Percentiles rank a stretch among this genome's conserved stretches.
These are phyloP conservation scores for Xylaria polymorpha DNA, from an alignment of 2,329 filamentous ascomycete genomes.

Conservation along the genomic window DNA sequence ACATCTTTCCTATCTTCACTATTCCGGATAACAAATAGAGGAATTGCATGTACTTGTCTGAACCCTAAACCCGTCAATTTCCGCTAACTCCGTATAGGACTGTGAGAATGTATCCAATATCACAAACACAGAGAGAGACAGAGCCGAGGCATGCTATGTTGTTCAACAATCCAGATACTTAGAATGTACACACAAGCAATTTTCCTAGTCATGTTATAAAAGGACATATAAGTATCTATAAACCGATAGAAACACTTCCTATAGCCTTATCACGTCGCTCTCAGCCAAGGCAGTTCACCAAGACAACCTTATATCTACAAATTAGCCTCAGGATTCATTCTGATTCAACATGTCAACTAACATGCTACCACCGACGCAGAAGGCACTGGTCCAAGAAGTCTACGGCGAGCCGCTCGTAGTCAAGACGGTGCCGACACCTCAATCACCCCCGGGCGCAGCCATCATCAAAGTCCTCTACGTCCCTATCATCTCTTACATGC, in stretches of 20 bases:
- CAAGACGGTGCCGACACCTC: conserved; percentile 18
- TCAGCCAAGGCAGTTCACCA: background rate
- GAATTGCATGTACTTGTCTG: background rate
- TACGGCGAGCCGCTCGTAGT: conserved; percentile 16
- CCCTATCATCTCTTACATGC: conserved; percentile 23
- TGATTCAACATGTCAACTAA: conserved; percentile 13
- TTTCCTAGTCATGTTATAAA: background rate
- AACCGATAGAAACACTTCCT: background rate
- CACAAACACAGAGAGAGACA: background rate
- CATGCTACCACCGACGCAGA: conserved; percentile 23
- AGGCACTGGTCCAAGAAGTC: conserved; percentile 24
- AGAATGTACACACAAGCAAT: background rate
- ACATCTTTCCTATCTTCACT: background rate
- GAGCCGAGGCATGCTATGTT: background rate
- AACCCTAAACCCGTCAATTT: background rate
- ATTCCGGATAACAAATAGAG: too few species aligned
- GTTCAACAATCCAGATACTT: too few species aligned
- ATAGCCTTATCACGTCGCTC: background rate
- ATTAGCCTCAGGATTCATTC: background rate
- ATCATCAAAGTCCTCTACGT: conserved; percentile 17
- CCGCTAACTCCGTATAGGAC: background rate
- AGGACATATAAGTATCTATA: background rate
- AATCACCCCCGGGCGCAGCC: conserved; percentile 17
- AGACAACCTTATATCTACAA: background rate
- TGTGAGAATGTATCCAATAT: background rate